phyloP scores from a whole-genome alignment of 768 basidiomycete species.

The Pleurotus salmoneostramineus region DNA sequence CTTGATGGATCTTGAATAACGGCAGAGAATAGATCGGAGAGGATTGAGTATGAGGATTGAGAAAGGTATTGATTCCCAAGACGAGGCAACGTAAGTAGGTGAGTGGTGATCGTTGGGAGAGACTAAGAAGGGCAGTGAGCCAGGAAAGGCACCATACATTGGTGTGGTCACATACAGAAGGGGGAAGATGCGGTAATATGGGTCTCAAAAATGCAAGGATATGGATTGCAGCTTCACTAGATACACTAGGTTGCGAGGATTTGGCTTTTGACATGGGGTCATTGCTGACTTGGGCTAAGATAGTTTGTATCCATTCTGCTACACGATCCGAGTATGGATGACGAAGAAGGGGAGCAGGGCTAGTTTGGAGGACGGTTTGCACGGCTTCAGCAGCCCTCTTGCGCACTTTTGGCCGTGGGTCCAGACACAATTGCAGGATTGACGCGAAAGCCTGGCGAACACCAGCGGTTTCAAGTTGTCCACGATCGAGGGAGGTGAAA shows the following conservation, averaged over 20 bases:
- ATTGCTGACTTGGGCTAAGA: conserved; percentile 61
- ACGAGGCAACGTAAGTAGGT: conserved; percentile 79
- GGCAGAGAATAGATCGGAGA: conserved; percentile 73
- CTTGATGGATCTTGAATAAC: conserved; percentile 47
- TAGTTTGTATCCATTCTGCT: conserved; percentile 71
- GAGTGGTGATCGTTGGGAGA: conserved; percentile 62
- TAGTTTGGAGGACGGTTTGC: conserved; percentile 67
- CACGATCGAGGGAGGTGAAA: conserved; percentile 65
- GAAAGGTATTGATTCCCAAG: conserved; percentile 88
- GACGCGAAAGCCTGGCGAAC: conserved; percentile 84
- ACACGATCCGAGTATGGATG: conserved; percentile 89
- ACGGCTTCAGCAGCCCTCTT: conserved; percentile 87
- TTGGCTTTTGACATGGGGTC: conserved; percentile 62
- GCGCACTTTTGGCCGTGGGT: conserved; percentile 91
- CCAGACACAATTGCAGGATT: conserved; percentile 77
- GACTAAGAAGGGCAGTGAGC: conserved; percentile 41
- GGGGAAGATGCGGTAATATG: conserved; percentile 55
- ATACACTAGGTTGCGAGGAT: conserved; percentile 47
- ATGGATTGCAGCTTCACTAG: conserved; percentile 74
- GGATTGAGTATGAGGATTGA: conserved; percentile 79
- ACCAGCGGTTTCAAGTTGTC: conserved; percentile 62
- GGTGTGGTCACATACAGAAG: conserved; percentile 52
- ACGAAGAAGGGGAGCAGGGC: conserved; percentile 68
- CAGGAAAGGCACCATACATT: conserved; percentile 1
- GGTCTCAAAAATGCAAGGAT: conserved; percentile 69